A percentile compares a stretch with the other conserved stretches of the same genome.
Evolutionary conservation across 1,139 yeast species (phyloP).

Genomic region (Saccharomyces hybrid): DNA sequence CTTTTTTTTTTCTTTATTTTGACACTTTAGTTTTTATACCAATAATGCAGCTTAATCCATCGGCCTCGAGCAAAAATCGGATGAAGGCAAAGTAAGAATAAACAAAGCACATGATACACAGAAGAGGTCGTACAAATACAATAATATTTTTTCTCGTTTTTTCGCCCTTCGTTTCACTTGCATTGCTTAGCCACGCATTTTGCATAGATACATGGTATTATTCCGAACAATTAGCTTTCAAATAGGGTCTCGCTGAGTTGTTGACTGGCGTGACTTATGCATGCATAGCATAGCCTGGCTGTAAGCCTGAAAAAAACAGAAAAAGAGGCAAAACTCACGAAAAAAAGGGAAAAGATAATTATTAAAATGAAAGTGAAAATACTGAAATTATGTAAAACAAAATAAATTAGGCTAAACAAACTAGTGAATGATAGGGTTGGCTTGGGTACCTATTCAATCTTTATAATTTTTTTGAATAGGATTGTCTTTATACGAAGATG

Average conservation of each 20-base stretch:
- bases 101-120: not conserved
- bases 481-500: slow-evolving; percentile 14
- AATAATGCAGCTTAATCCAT: not conserved
- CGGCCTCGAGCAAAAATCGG: not conserved
- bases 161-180: not conserved
- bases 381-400: not conserved
- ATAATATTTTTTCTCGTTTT: not conserved
- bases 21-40: not conserved
- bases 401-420: slow-evolving; percentile 1
- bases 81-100: not conserved
- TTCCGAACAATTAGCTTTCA: not conserved
- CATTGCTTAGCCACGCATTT: not conserved
- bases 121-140: not conserved
- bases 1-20: not conserved
- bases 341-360: not conserved
- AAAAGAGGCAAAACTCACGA: not conserved
- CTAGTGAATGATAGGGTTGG: not conserved
- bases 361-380: not conserved
- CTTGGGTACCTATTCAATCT: slow-evolving; percentile 10
- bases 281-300: not conserved
- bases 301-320: not conserved
- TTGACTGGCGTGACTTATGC: not conserved
- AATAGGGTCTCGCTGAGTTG: not conserved
- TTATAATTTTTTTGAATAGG: slow-evolving; percentile 15
- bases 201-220: not conserved